A percentile compares a stretch with the other conserved stretches of the same genome.
These are phyloP conservation scores for Lanmaoa rubissima DNA, from an alignment of 768 basidiomycete species.

Conservation along the genomic window DNA sequence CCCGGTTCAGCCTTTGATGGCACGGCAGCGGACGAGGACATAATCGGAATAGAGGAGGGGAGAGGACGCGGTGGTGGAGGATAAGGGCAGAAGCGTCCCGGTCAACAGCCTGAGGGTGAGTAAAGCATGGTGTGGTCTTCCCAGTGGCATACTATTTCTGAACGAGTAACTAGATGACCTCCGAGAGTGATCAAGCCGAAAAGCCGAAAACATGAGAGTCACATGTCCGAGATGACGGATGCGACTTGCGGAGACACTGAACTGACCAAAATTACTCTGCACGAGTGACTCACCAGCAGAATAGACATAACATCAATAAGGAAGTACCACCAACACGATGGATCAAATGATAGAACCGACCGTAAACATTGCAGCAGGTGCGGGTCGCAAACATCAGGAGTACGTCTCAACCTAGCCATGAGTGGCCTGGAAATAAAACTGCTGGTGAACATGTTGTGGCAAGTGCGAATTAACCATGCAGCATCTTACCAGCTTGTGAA, in stretches of 20 bases:
- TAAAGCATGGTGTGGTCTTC: conserved; percentile 1
- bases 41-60: background rate
- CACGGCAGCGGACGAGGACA: conserved; percentile 4
- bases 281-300: background rate
- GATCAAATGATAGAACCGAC: background rate
- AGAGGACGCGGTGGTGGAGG: background rate
- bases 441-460: background rate
- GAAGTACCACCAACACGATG: background rate
- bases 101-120: background rate
- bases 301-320: background rate
- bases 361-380: background rate
- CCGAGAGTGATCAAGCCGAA: background rate
- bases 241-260: background rate
- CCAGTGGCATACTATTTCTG: conserved; percentile 14
- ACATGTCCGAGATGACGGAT: background rate
- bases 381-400: background rate
- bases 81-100: background rate
- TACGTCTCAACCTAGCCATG: background rate
- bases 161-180: background rate
- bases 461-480: background rate
- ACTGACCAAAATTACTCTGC: background rate
- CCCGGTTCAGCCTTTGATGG: conserved; percentile 23
- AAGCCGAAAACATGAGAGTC: conserved; percentile 2
- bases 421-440: background rate
- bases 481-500: background rate